A percentile compares a stretch with the other conserved stretches of the same genome.
phyloP scores from a whole-genome alignment of 148 eudicot genomes.

The Limonium bicolor region DNA sequence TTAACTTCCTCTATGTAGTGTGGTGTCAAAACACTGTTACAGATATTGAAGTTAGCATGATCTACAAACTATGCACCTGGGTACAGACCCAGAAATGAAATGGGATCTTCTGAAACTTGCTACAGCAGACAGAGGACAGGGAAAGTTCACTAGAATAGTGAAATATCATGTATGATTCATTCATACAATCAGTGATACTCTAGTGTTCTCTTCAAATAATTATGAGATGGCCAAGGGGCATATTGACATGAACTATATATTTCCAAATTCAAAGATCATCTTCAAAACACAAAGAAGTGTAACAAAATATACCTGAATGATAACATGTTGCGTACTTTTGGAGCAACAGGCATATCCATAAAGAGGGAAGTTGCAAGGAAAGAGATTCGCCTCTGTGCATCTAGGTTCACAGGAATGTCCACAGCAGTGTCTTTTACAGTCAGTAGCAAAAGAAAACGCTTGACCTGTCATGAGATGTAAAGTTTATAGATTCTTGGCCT shows the following conservation, averaged over 20 bases:
- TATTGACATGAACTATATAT: too few species aligned
- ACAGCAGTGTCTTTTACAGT: slow-evolving; percentile 77
- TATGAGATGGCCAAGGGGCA: not conserved
- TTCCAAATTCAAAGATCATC: too few species aligned
- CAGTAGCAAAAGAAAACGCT: slow-evolving; percentile 72
- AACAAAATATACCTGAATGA: slow-evolving; percentile 99
- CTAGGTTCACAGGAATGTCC: slow-evolving; percentile 82
- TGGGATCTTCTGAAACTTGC: too few species aligned
- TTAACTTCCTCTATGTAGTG: slow-evolving; percentile 80
- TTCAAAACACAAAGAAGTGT: too few species aligned
- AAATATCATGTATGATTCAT: too few species aligned
- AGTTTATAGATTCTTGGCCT: too few species aligned
- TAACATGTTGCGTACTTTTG: slow-evolving; percentile 87
- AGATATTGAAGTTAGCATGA: too few species aligned
- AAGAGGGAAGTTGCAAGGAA: slow-evolving; percentile 91
- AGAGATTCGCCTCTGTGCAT: slow-evolving; percentile 81
- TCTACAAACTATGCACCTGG: too few species aligned
- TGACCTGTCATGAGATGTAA: slow-evolving; percentile 36
- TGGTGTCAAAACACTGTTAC: slow-evolving; percentile 83
- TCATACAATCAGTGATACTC: not conserved
- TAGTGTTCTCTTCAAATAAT: not conserved
- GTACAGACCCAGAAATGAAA: too few species aligned
- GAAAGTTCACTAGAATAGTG: too few species aligned
- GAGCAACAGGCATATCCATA: slow-evolving; percentile 92
- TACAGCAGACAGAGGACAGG: too few species aligned